Conservation (phyloP, 1,139 yeast genomes). For the Suhomyces kunorum region DNA sequence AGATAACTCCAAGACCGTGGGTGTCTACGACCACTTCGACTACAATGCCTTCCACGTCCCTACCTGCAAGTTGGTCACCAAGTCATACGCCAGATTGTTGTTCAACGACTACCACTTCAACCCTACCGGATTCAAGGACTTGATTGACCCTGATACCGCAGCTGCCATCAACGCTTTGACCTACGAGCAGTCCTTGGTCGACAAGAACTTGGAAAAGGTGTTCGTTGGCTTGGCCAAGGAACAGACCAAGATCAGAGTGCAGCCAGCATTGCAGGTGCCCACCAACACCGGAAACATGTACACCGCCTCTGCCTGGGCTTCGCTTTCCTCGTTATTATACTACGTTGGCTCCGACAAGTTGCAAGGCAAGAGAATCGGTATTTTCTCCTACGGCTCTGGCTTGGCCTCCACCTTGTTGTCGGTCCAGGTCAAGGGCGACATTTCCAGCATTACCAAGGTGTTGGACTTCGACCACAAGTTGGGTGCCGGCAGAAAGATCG, state of each 20-base stretch:
- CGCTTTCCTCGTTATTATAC: slow-evolving; percentile 78
- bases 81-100: slow-evolving; percentile 88
- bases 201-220: slow-evolving; percentile 79
- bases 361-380: slow-evolving; percentile 82
- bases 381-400: slow-evolving; percentile 98
- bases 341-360: slow-evolving; percentile 73
- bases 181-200: slow-evolving; percentile 79
- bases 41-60: slow-evolving; percentile 98
- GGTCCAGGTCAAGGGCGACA: slow-evolving; percentile 77
- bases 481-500: slow-evolving; percentile 59
- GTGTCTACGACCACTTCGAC: slow-evolving; percentile 73
- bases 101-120: slow-evolving; percentile 83
- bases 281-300: slow-evolving; percentile 99
- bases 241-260: slow-evolving; percentile 65
- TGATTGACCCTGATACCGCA: slow-evolving; percentile 56
- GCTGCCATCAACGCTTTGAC: slow-evolving; percentile 55
- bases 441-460: slow-evolving; percentile 62
- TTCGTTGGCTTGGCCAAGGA: slow-evolving; percentile 81
- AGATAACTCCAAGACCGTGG: slow-evolving; percentile 56
- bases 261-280: slow-evolving; percentile 82
- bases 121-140: slow-evolving; percentile 58
- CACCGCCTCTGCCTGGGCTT: slow-evolving; percentile 91
- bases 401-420: slow-evolving; percentile 90
- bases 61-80: slow-evolving; percentile 91
- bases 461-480: slow-evolving; percentile 73